Percentiles rank a stretch among this genome's conserved stretches.
Evolutionary conservation across 2,329 filamentous ascomycete species (phyloP).

Genomic region (Arthroderma sp.): DNA sequence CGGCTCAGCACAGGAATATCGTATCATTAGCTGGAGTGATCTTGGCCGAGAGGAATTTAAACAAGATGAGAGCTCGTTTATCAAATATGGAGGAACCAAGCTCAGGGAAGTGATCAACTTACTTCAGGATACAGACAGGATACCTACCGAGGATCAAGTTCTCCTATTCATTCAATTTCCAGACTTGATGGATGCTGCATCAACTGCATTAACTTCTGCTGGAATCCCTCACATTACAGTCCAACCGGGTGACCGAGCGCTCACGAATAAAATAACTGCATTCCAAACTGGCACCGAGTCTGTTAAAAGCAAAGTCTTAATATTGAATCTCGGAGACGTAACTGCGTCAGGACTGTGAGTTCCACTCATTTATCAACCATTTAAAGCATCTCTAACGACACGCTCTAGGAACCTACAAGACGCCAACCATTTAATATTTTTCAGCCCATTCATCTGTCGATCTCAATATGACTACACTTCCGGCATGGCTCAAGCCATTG

Average conservation of each 20-base stretch:
- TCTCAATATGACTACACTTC: slow-evolving; percentile 43
- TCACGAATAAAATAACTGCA: slow-evolving; percentile 23
- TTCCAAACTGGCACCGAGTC: slow-evolving; percentile 29
- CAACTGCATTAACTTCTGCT: slow-evolving; percentile 16
- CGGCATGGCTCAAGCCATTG: slow-evolving; percentile 50
- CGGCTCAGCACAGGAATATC: slow-evolving; percentile 23
- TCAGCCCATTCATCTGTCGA: slow-evolving; percentile 40
- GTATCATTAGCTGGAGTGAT: slow-evolving; percentile 28
- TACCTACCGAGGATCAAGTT: slow-evolving; percentile 35
- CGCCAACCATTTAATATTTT: slow-evolving; percentile 53
- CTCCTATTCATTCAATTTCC: slow-evolving; percentile 44
- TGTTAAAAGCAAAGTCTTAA: slow-evolving; percentile 35
- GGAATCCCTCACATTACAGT: slow-evolving; percentile 26
- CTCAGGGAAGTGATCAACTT: slow-evolving; percentile 34
- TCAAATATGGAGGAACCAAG: slow-evolving; percentile 33
- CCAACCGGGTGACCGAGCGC: slow-evolving; percentile 16
- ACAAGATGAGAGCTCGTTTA: slow-evolving; percentile 10
- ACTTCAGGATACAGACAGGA: slow-evolving; percentile 20
- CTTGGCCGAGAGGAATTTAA: slow-evolving; percentile 20
- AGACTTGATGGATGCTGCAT: slow-evolving; percentile 29
- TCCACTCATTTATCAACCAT: not conserved
- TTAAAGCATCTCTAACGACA: not conserved
- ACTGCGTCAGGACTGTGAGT: slow-evolving; percentile 48
- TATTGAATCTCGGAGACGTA: slow-evolving; percentile 44
- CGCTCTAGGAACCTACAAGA: slow-evolving; percentile 43